Evolutionary conservation across 1,284 basidiomycete species (phyloP), one percentile per base, ranked within the genome.

Genomic region (Cryptococcus deneoformans): DNA sequence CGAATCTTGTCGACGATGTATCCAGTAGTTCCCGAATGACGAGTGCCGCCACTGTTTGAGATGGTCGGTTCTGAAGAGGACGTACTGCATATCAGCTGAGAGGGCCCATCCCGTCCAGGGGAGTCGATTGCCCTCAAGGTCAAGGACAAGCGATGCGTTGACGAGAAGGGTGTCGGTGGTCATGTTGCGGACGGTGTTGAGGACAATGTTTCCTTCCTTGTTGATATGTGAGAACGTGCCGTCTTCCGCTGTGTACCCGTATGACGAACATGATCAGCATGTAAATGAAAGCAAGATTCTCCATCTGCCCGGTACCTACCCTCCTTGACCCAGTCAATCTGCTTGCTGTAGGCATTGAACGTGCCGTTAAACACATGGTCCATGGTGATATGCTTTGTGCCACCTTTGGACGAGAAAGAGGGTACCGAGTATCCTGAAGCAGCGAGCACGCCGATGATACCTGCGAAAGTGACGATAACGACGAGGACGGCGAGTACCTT

Each of bases 21-120:
- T 81, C 77, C 89, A 96, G 62, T 92, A 93, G 73, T 94, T 94
- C 24, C 87, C 87, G 70, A 88, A 88, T 53, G 85, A 87, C 7
- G 92, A 96, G 74, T 89, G 84, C 40, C 95, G 84, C 92, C 94
- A 99, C 86, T 94, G 90, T 85, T 94, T 92, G 56, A 78, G 74
- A 63, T 84, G 78, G 69, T 92, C 81, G 0, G 89, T 81, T 70
- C 89, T 87, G 57, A 96, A 79, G 35, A 96, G 83, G 58, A 96
- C 82, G 74, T 89, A 88, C 69, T 88, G 84, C 86, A 90, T 88
- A 73, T 96, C 91, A 3, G 89, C 83, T 2, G 91, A 94, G 11
- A 94, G 81, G 65, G 85, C 83, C 89, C 92, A 96, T 8, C 79
- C 75, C 1, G 78, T 67, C 79, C 84, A 87, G 20, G 47, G 24